Base-by-base conservation (phyloP, 768 basidiomycete genomes). In the Boletus pseudo-olivaceus region DNA sequence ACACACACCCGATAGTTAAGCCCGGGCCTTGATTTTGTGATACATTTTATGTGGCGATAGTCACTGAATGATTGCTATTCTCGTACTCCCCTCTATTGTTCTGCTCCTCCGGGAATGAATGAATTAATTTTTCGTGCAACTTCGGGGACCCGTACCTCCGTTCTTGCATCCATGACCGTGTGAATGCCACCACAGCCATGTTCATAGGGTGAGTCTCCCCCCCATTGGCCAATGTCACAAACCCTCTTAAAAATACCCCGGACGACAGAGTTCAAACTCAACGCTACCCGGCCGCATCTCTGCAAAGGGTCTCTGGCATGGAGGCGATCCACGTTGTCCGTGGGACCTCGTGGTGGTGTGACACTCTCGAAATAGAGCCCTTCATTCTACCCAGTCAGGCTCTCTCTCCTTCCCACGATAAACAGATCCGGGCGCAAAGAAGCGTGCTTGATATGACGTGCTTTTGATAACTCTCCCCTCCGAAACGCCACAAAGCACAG, bases 401-500 rank as follows among this genome's bases (percentile, higher is more conserved):
- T 20, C 8, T 34, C 19, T 20, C 8, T 14, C 29, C 3, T 57
- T 62, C 61, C 41, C 65, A 60, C 61, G 54, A 17, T 30, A 41
- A 19, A 52, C 43, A 41, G 39, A 50, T 46, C 49, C 53, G 53
- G 59, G 65, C 56, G 49, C 53, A 54, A 58, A 53, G 64, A 67
- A 61, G 53, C 39, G 23, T 23, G 23, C 23, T 23, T 23, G 23
- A 23, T 23, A 23, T 23, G 23, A 23, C 23, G 23, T 23, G 2
- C 26, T 49, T 63, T 59, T 38, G 29, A 33, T 39, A 33, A 35
- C 37, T 33, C 35, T 33, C 47, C 42, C 19, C 47, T 45, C 42
- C 55, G 52, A 51, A 49, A 54, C 60, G 64, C 64, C 64, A 65
- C 64, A 65, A 67, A 67, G 64, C 47, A 53, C 54, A 34, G 56